Base-by-base conservation (phyloP, 345 rosid genomes). In the Citrus sp. region DNA sequence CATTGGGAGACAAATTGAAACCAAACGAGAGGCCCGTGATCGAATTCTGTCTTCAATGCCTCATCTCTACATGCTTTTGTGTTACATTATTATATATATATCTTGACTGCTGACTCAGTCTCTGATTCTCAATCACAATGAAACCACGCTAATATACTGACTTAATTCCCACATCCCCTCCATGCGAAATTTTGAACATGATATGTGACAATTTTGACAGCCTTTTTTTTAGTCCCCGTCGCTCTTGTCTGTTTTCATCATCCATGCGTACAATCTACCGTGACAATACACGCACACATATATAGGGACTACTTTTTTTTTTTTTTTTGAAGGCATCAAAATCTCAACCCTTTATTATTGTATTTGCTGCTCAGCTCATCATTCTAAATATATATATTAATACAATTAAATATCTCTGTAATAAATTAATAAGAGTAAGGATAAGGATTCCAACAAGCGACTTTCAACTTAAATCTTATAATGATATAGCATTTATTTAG, bases 1-100 rank as follows among this genome's bases (percentile, higher is more conserved):
- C 51, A 46, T 3, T 75, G 61, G 80, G 82, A 80, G 85, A 82
- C 87, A 84, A 82, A 82, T 58, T 64, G 80, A 75, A 70, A 60
- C 83, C 87, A 68, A 79, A 76, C 79, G 67, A 76, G 75, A 80
- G 83, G 80, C 87, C 90, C 90, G 86, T 86, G 88, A 63, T 63
- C 67, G 67, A 88, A 78, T 76, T 38, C 87, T 76, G 81, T 54
- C 51, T 3, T 54, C 70, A 34, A 72, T 72, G 70, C 51, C 40
- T n/a, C 42, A 9, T 54, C 58, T 54, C 51, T 46, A 13, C 51
- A 3, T 13, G 51, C 51, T 46, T 13, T 46, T 46, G 5, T 0
- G 5, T 46, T 54, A 1, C 56, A 16, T 51, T 42, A 42, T 13
- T 51, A 14, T 51, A 51, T 51, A 51, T 51, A 54, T 16, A 18